Evolutionary conservation across 2,329 filamentous ascomycete genomes (phyloP).

Genomic region (Diaporthe ilicicola): DNA sequence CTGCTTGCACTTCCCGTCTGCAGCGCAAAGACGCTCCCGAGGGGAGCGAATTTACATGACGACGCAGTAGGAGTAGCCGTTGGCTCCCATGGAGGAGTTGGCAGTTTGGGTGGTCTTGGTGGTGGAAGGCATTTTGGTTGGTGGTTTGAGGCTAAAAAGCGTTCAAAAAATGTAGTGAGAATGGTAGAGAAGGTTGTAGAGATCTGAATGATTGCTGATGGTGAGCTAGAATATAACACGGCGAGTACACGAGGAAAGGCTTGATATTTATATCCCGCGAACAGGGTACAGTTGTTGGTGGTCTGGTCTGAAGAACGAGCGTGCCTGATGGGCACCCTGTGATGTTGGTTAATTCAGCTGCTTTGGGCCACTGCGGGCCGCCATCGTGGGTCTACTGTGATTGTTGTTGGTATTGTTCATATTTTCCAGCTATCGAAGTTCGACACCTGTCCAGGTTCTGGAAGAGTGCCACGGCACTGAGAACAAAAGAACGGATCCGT

Average conservation of each 20-base stretch:
- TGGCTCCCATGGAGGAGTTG: constrained; percentile 41
- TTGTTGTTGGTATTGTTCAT: background rate
- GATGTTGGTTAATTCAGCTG: background rate
- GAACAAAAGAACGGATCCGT: constrained; percentile 2
- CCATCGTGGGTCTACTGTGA: background rate
- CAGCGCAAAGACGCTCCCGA: constrained; percentile 18
- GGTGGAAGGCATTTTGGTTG: constrained; percentile 45
- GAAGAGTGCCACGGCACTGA: background rate
- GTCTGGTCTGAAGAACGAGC: background rate
- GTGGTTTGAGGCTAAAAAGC: constrained; percentile 20
- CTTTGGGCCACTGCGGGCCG: background rate
- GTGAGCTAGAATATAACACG: constrained; percentile 34
- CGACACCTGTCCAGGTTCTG: background rate
- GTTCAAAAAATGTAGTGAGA: constrained; percentile 31
- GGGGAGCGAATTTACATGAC: constrained; percentile 42
- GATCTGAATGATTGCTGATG: constrained; percentile 35
- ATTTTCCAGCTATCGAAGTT: background rate
- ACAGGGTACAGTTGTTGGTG: background rate
- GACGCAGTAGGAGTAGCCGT: constrained; percentile 42
- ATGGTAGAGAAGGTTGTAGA: constrained; percentile 32
- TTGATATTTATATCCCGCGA: constrained; percentile 37
- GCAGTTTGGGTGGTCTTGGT: constrained; percentile 39
- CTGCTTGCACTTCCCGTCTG: background rate
- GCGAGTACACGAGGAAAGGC: background rate
- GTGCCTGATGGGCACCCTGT: too few relatives aligned